Conservation (phyloP, 768 basidiomycete species). For the Russula foetens region DNA sequence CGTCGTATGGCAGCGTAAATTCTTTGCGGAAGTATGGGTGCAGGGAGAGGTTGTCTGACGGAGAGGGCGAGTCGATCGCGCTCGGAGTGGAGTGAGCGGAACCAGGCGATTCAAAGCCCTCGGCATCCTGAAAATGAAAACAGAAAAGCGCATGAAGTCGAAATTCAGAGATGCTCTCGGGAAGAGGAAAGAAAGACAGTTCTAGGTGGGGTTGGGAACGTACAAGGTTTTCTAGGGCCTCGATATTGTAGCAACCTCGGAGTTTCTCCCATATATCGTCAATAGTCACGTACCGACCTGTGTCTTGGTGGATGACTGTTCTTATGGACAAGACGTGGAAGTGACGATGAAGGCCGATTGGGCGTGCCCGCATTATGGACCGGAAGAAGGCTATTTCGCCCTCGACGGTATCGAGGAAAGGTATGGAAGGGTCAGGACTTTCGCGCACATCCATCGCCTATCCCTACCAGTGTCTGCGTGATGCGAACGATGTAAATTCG, state of each 20-base stretch:
- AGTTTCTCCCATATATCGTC: conserved; percentile 74
- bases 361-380: conserved; percentile 71
- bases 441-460: conserved; percentile 10
- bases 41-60: conserved; percentile 53
- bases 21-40: conserved; percentile 75
- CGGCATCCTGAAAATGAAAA: conserved; percentile 11
- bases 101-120: conserved; percentile 32
- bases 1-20: conserved; percentile 53
- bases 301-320: conserved; percentile 63
- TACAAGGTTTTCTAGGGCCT: conserved; percentile 64
- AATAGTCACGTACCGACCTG: conserved; percentile 47
- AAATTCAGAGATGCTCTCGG: too few relatives aligned
- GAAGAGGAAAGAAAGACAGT: not conserved
- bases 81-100: conserved; percentile 36
- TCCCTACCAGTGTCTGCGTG: not conserved
- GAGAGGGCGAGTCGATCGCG: conserved; percentile 57
- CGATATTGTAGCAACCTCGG: conserved; percentile 61
- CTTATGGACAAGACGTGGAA: conserved; percentile 76
- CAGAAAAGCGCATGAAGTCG: not conserved
- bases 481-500: too few relatives aligned
- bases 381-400: conserved; percentile 85
- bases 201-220: conserved; percentile 5
- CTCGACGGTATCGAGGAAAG: conserved; percentile 53
- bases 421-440: conserved; percentile 4
- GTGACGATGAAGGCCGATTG: conserved; percentile 75